Percentiles rank a stretch among this genome's conserved stretches.
Evolutionary conservation across 2,329 filamentous ascomycete species (phyloP).

Genomic region (Ophiostoma pallidulum): DNA sequence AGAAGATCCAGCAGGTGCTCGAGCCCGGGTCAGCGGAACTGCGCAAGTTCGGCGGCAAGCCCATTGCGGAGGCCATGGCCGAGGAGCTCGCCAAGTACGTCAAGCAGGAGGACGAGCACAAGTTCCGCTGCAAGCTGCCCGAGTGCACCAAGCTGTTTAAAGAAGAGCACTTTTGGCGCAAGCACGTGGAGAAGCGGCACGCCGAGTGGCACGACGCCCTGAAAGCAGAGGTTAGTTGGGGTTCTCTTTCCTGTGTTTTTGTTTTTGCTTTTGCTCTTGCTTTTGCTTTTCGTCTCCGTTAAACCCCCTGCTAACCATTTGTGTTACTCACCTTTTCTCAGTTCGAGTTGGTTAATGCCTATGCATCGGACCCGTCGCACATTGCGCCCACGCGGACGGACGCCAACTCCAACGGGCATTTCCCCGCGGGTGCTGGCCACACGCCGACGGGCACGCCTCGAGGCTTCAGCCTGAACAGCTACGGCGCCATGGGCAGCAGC

Average conservation of each 20-base stretch:
- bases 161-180: constrained; percentile 92
- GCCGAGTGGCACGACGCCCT: constrained; percentile 74
- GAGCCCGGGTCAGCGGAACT: constrained; percentile 84
- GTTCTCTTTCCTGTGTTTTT: not conserved
- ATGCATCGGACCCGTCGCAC: constrained; percentile 87
- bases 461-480: constrained; percentile 78
- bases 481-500: constrained; percentile 49
- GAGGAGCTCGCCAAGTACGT: constrained; percentile 82
- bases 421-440: constrained; percentile 70
- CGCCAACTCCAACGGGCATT: constrained; percentile 91
- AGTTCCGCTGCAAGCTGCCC: constrained; percentile 92
- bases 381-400: constrained; percentile 90
- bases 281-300: too few relatives aligned
- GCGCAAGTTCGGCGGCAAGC: constrained; percentile 81
- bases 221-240: constrained; percentile 63
- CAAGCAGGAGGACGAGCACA: constrained; percentile 95
- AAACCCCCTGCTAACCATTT: not conserved
- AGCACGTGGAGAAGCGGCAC: constrained; percentile 96
- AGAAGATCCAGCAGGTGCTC: constrained; percentile 86
- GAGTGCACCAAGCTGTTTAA: constrained; percentile 97
- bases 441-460: constrained; percentile 75
- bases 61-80: constrained; percentile 73
- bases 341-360: constrained; percentile 86
- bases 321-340: too few relatives aligned
- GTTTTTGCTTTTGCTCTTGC: too few relatives aligned